Base-by-base conservation (phyloP, 441 rosid genomes). In the Syzygium malaccense region DNA sequence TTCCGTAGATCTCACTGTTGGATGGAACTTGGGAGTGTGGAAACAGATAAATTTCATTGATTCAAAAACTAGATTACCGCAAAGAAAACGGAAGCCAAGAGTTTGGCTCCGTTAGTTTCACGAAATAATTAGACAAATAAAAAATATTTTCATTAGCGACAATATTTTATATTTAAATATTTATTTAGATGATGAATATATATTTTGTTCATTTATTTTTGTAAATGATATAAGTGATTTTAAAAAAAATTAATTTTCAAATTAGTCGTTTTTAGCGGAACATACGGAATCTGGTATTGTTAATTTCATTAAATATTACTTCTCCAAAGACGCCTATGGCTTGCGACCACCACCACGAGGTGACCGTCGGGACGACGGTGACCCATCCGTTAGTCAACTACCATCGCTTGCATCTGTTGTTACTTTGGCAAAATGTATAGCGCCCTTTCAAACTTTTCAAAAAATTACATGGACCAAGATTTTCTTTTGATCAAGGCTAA, bases 231-330 rank as follows among this genome's bases (percentile, higher is more conserved):
- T 37, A 37, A 37, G 37, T 60, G 14, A 60, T 28, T 28, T 60
- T 28, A 28, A 19, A 6, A 33, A 78, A 78, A 79, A 13, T 15
- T 41, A 19, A 20, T 33, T 32, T 75, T 14, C 0, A 32, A 75
- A 37, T 41, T 20, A 37, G 41, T 79, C 18, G 20, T 41, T 2
- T 78, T 78, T 28, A 0, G 0, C 1, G 3, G 5, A 26, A 28
- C 14, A 60, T 12, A 60, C 0, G 0, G 8, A 28, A 0, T 20
- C 0, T 60, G 28, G 4, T 26, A 3, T 13, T 60, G 0, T 58
- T 58, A 58, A 58, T 58, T 58, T 1, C 64, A 0, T 28, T 28
- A 19, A 60, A 13, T 60, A 60, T 28, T 28, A n/a, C n/a, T n/a
- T n/a, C n/a, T n/a, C n/a, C n/a, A n/a, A n/a, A n/a, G n/a, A n/a